phyloP scores from a whole-genome alignment of 2,329 filamentous ascomycete species.

The Microdochium paspali region DNA sequence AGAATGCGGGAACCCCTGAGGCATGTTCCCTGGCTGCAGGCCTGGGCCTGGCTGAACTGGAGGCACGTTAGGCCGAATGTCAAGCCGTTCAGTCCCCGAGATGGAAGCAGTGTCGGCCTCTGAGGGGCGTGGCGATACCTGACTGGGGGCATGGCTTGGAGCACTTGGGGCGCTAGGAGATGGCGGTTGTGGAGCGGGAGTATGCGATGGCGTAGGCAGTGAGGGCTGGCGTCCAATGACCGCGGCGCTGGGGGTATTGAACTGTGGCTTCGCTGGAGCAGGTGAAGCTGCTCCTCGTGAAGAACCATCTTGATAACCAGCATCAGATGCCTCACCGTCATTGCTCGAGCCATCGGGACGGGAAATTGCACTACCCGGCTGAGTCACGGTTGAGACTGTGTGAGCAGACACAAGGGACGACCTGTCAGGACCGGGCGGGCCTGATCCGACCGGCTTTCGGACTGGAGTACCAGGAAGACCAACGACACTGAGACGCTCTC shows the following conservation, averaged over 20 bases:
- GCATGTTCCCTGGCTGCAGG: not conserved
- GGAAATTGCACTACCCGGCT: not conserved
- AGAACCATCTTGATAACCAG: not conserved
- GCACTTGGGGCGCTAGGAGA: constrained; percentile 1
- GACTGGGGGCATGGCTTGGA: constrained; percentile 8
- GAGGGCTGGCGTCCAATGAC: constrained; percentile 11
- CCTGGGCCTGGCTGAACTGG: constrained; percentile 1
- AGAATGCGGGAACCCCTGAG: constrained; percentile 3
- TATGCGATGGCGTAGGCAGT: constrained; percentile 13
- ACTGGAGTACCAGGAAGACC: constrained; percentile 12
- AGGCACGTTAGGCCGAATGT: not conserved
- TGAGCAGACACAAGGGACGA: constrained; percentile 8
- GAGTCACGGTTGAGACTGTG: constrained; percentile 1
- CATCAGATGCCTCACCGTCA: not conserved
- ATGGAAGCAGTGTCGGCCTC: not conserved
- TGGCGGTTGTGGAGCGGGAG: constrained; percentile 7
- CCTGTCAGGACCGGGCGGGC: constrained; percentile 9
- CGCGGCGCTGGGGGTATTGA: not conserved
- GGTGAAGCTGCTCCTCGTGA: not conserved
- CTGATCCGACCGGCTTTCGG: constrained; percentile 20
- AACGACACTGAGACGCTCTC: constrained; percentile 7
- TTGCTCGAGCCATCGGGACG: not conserved
- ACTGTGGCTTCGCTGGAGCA: not conserved
- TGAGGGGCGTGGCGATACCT: constrained; percentile 3
- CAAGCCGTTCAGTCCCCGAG: not conserved